Percentiles rank a stretch among this genome's conserved stretches.
phyloP scores from a whole-genome alignment of 129 eudicot species.

The Lactuca saligna region DNA sequence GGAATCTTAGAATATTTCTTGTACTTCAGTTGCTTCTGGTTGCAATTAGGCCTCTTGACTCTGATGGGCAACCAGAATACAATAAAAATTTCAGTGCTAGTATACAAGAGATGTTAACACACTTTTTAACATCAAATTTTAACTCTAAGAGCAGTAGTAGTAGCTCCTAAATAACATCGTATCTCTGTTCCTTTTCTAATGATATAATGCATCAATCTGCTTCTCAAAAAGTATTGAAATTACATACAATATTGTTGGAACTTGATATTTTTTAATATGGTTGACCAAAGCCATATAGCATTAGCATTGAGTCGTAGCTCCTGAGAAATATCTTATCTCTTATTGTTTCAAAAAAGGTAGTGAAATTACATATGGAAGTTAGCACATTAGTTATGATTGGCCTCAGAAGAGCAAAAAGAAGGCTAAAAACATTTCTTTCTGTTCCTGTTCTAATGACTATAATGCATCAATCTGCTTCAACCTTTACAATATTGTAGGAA shows the following conservation, averaged over 20 bases:
- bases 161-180: not conserved
- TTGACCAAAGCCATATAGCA: constrained; percentile 70
- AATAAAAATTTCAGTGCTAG: too few species aligned
- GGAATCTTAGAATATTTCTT: not conserved
- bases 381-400: constrained; percentile 18
- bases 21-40: constrained; percentile 6
- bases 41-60: constrained; percentile 5
- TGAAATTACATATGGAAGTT: constrained; percentile 21
- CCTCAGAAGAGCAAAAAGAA: constrained; percentile 12
- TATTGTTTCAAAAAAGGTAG: constrained; percentile 20
- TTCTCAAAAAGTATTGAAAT: not conserved
- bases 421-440: constrained; percentile 3
- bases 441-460: constrained; percentile 13
- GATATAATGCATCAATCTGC: constrained; percentile 20
- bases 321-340: constrained; percentile 9
- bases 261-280: constrained; percentile 8
- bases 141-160: not conserved
- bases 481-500: constrained; percentile 6
- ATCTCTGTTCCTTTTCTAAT: constrained; percentile 4
- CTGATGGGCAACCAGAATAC: constrained; percentile 5
- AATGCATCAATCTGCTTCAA: constrained; percentile 16
- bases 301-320: constrained; percentile 42
- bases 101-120: not conserved
- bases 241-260: constrained; percentile 2
- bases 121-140: not conserved